Percentiles rank a stretch among this genome's conserved stretches.
Conservation (phyloP, 805 yeast genomes). For the Candida michaelii region DNA sequence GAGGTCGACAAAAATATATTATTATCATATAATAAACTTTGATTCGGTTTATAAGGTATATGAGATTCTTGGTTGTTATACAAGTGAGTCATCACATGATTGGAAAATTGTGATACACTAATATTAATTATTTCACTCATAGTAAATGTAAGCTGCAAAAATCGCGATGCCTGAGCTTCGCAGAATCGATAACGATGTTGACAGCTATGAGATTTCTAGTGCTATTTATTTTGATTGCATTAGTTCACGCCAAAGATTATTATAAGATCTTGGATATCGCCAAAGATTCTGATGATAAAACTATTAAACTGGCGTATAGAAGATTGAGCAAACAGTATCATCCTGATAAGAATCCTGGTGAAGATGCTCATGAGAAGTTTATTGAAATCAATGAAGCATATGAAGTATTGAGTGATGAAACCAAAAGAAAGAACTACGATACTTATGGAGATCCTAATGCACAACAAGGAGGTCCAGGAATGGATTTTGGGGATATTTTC, state of each 20-base stretch:
- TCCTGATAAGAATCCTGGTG: slow-evolving; percentile 90
- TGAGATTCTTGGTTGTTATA: slow-evolving; percentile 77
- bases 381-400: slow-evolving; percentile 93
- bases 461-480: slow-evolving; percentile 8
- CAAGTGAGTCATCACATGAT: slow-evolving; percentile 76
- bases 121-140: slow-evolving; percentile 12
- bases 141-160: background rate
- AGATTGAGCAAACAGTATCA: slow-evolving; percentile 81
- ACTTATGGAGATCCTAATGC: slow-evolving; percentile 71
- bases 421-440: slow-evolving; percentile 70
- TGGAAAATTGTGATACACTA: slow-evolving; percentile 59
- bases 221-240: slow-evolving; percentile 2
- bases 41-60: slow-evolving; percentile 49
- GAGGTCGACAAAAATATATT: slow-evolving; percentile 36
- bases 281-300: slow-evolving; percentile 69
- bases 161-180: background rate
- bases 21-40: slow-evolving; percentile 49
- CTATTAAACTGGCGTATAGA: slow-evolving; percentile 84
- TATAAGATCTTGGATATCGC: slow-evolving; percentile 67
- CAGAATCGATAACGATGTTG: background rate
- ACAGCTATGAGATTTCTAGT: slow-evolving; percentile 4
- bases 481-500: slow-evolving; percentile 60
- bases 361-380: slow-evolving; percentile 80
- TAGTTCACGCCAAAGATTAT: slow-evolving; percentile 42
- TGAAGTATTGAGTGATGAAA: slow-evolving; percentile 73